phyloP scores from a whole-genome alignment of 139 green algal species.

The Micractinium sp. region DNA sequence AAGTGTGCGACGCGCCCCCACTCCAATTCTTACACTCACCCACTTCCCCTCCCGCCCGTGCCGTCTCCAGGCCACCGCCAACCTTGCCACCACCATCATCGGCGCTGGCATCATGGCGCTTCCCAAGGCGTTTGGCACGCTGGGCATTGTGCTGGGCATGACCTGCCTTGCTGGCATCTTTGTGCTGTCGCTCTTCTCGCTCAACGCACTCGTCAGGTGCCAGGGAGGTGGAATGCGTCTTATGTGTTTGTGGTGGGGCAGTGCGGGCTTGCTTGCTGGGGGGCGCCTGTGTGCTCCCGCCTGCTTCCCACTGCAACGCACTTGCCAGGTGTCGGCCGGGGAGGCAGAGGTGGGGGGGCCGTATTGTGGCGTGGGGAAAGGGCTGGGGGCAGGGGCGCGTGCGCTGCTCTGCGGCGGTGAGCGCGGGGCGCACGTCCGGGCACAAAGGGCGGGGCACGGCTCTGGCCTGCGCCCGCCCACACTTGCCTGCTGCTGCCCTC shows the following conservation, averaged over 20 bases:
- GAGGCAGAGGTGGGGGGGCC: too few relatives aligned
- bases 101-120: slow-evolving; percentile 53
- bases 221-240: too few relatives aligned
- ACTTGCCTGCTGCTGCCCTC: too few relatives aligned
- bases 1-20: too few relatives aligned
- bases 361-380: too few relatives aligned
- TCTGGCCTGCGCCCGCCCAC: too few relatives aligned
- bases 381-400: too few relatives aligned
- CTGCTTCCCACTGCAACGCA: too few relatives aligned
- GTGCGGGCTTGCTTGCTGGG: not conserved
- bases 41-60: not conserved
- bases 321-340: too few relatives aligned
- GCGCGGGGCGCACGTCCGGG: too few relatives aligned
- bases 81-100: slow-evolving; percentile 51
- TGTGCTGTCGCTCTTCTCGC: slow-evolving; percentile 44
- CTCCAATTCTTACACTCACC: not conserved
- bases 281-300: not conserved
- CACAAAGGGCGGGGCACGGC: too few relatives aligned
- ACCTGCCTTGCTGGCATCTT: slow-evolving; percentile 26
- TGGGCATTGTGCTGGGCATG: slow-evolving; percentile 45
- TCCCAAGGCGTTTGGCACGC: slow-evolving; percentile 42
- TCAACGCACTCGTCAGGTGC: slow-evolving; percentile 30
- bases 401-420: too few relatives aligned
- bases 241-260: not conserved
- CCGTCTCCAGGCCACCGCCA: slow-evolving; percentile 38